Base-by-base conservation (phyloP, 1,139 yeast species). In the Candida sanyaensis region DNA sequence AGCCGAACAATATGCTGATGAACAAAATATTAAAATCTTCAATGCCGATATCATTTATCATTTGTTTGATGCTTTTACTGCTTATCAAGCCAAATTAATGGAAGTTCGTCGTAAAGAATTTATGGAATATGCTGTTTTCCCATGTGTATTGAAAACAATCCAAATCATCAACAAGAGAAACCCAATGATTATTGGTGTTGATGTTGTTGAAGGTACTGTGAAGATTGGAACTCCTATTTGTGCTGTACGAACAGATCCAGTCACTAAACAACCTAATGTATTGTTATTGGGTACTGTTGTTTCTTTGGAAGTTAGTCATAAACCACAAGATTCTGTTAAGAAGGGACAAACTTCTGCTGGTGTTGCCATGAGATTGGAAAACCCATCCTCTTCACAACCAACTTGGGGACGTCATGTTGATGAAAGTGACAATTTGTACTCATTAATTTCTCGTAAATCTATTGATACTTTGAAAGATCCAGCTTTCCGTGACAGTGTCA, bases 121-220 rank as follows among this genome's bases (percentile, higher is more conserved):
- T 71, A 78, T 88, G 73, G 93, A 85, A 59, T 87, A 81, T 60
- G 99, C 98, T 41, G 87, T 88, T 46, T 92, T 85, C 84, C 99
- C 99, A 59, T 88, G 96, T 77, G 97, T 92, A 30, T 75, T 93
- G 73, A 89, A 89, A 71, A 93, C 97, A 23, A 73, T 93, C 57
- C 98, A 95, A 75, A 91, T 95, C 64, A 95, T 93, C 69, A 95
- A 95, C 83, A 93, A 93, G 78, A 89, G 99, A 75, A 91, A 92
- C 69, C 99, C 99, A 51, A 93, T 93, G 98, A 91, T 93, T 64
- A 88, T 93, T 65, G 99, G 99, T 82, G 98, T 93, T 52, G 99
- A 93, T 68, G 96, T 93, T 54, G 69, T 81, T 46, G 98, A 93
- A 67, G 99, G 99, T 61, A 78, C 88, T 38, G 80, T 95, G 43